Evolutionary conservation across 139 green algal species (phyloP).

Genomic region (Chlorella sp.): DNA sequence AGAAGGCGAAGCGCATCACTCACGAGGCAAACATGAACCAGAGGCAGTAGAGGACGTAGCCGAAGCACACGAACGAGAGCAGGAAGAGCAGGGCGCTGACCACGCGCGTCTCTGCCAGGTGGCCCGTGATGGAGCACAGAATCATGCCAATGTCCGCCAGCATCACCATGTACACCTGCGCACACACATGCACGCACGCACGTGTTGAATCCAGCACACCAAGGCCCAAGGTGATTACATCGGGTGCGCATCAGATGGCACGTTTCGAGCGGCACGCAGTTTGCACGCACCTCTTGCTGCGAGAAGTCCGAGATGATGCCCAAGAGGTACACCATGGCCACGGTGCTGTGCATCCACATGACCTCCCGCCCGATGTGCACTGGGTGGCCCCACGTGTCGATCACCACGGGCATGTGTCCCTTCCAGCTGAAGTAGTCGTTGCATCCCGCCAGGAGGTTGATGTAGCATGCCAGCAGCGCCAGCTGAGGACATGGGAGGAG

Average conservation of each 20-base stretch:
- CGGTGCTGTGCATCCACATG: slow-evolving; percentile 41
- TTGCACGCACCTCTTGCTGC: slow-evolving; percentile 13
- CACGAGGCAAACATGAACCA: slow-evolving; percentile 31
- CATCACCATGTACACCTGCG: slow-evolving; percentile 20
- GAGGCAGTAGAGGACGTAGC: slow-evolving; percentile 17
- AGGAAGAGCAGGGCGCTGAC: background rate
- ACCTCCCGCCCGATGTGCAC: slow-evolving; percentile 19
- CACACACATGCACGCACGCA: background rate
- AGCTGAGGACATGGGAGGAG: slow-evolving; percentile 17
- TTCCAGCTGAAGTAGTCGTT: slow-evolving; percentile 27
- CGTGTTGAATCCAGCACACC: background rate
- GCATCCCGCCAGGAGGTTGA: slow-evolving; percentile 28
- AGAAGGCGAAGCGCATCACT: slow-evolving; percentile 4
- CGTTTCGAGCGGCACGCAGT: background rate
- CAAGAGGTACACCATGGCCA: slow-evolving; percentile 44
- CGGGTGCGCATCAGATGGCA: background rate
- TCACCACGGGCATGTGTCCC: slow-evolving; percentile 17
- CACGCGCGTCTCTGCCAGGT: background rate
- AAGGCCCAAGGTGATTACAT: background rate
- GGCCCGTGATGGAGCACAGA: background rate
- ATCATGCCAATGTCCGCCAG: slow-evolving; percentile 17
- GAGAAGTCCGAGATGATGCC: slow-evolving; percentile 38
- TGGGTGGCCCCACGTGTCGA: slow-evolving; percentile 16
- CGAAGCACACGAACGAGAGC: background rate
- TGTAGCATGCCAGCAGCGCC: slow-evolving; percentile 27